phyloP scores from a whole-genome alignment of 768 basidiomycete species.

The Sistotremastrum suecicum region DNA sequence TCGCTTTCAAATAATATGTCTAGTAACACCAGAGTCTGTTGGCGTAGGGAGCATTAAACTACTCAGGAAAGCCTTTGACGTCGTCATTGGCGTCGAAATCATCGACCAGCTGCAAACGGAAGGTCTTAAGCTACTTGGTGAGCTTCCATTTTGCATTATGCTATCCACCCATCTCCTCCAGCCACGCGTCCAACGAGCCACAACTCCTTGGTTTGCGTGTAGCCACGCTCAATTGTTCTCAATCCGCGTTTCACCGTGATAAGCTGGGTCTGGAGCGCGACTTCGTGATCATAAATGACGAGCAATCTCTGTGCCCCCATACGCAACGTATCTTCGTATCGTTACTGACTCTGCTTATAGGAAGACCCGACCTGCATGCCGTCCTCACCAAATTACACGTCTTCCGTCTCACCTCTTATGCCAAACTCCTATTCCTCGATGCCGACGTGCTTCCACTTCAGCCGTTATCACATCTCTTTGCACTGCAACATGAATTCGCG shows the following conservation, averaged over 20 bases:
- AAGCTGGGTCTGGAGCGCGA: conserved; percentile 9
- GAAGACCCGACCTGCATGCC: conserved; percentile 84
- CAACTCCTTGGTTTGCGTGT: not conserved
- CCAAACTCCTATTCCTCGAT: conserved; percentile 82
- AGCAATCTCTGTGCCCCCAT: conserved; percentile 8
- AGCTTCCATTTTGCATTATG: conserved; percentile 16
- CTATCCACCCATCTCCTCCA: not conserved
- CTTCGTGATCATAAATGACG: conserved; percentile 3
- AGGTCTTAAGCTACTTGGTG: conserved; percentile 74
- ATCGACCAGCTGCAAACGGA: conserved; percentile 56
- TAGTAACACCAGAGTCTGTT: conserved; percentile 90
- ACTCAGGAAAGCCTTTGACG: conserved; percentile 65
- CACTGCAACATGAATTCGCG: conserved; percentile 67
- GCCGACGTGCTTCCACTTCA: conserved; percentile 82
- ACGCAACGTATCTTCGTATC: not conserved
- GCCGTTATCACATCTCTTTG: conserved; percentile 88
- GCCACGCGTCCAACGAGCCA: not conserved
- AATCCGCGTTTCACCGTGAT: conserved; percentile 4
- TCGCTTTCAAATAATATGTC: conserved; percentile 63
- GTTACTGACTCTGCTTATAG: conserved; percentile 26
- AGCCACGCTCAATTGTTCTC: not conserved
- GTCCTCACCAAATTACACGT: conserved; percentile 95
- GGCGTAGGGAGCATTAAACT: conserved; percentile 69
- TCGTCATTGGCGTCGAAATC: conserved; percentile 85
- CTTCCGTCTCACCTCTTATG: conserved; percentile 80